Conservation (phyloP, 1,139 yeast genomes). For the Wickerhamomyces sp. region DNA sequence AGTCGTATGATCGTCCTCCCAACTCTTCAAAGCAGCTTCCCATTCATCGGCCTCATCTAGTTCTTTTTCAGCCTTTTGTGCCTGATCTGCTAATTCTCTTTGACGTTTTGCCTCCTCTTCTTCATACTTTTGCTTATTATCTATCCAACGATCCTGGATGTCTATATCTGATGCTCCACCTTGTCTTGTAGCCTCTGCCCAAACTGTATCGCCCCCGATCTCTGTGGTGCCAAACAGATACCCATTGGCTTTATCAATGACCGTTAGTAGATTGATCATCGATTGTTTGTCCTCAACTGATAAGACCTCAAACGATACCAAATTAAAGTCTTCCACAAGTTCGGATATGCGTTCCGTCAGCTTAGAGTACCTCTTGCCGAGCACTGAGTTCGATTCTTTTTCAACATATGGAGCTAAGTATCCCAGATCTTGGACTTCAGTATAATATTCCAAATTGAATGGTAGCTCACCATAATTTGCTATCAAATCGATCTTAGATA, state of each 20-base stretch:
- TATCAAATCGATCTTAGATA: conserved; percentile 83
- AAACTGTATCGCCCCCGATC: conserved; percentile 89
- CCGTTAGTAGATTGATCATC: conserved; percentile 75
- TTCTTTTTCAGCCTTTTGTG: conserved; percentile 30
- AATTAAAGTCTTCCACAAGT: conserved; percentile 77
- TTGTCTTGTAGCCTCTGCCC: conserved; percentile 93
- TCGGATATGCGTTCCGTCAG: conserved; percentile 80
- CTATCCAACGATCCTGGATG: conserved; percentile 95
- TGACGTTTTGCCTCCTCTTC: conserved; percentile 46
- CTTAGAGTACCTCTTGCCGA: conserved; percentile 59
- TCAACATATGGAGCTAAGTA: conserved; percentile 66
- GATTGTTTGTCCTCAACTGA: conserved; percentile 88
- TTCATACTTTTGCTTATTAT: conserved; percentile 73
- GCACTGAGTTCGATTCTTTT: conserved; percentile 56
- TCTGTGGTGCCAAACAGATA: conserved; percentile 90
- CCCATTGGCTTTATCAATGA: conserved; percentile 88
- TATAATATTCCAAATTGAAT: conserved; percentile 77
- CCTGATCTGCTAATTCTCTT: conserved; percentile 30
- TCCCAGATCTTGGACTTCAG: conserved; percentile 82
- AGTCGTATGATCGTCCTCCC: conserved; percentile 44
- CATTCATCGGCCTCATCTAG: conserved; percentile 64
- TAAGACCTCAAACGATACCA: conserved; percentile 85
- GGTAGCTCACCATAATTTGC: conserved; percentile 64
- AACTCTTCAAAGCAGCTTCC: conserved; percentile 59
- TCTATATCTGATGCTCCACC: conserved; percentile 53